Evolutionary conservation across 2,329 filamentous ascomycete genomes (phyloP), one percentile per base, ranked within the genome.

Genomic region (Trichoderma citrinoviride): DNA sequence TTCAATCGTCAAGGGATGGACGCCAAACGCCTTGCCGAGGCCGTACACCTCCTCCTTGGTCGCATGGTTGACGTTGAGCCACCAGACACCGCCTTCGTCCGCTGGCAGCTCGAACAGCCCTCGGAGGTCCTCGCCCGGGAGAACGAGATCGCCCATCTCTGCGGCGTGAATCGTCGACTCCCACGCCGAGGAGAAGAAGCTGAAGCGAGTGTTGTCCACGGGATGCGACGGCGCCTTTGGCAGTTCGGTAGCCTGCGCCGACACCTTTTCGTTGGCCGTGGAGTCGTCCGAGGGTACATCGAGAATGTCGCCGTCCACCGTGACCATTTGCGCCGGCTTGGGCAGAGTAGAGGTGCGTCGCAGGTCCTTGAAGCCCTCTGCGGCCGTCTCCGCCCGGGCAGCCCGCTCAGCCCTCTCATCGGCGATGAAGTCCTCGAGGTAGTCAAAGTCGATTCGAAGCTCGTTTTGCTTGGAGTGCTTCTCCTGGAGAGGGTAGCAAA

Each of bases 131-230:
- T 97, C 95, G 8, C 93, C 94, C 2, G 93, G 93, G 65, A 97
- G 87, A 5, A 97, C 85, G 8, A 97, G 84, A 71, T 93, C 94
- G 21, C 92, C 92, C 68, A 99, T 85, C 71, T 96, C 92, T 1
- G 91, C 86, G 17, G 94, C 92, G 74, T 97, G 93, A 67, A 98
- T 92, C 1, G 93, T 97, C 57, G 92, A 93, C 74, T 97, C 93
- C 77, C 92, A 90, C 62, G 95, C 92, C 0, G 95, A 97, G 0
- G 93, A 97, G 78, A 99, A 99, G 79, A 98, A 97, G 68, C 93
- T 95, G 80, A 96, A 98, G 5, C 94, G 87, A 74, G 93, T 95
- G 37, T 86, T 84, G 65, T 92, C 88, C 53, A 83, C 75, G 43
- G 78, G 77, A 3, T 71, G 70, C 15, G 73, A 72, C n/a, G 71